Conservation (phyloP, 306 rosid species). For the Fagus crenata region DNA sequence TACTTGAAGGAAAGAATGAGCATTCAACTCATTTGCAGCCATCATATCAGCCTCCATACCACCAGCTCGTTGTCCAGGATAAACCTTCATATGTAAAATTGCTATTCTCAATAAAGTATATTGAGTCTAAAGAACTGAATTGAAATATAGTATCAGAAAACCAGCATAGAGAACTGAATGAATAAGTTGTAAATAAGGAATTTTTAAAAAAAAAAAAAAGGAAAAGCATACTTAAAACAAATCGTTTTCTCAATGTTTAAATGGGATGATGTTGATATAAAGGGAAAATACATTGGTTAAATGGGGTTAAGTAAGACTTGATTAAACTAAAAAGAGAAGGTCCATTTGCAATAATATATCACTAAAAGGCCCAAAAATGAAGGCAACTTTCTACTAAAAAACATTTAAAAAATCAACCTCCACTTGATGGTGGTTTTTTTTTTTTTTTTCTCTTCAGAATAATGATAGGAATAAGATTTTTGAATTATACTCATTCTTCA, state of each 20-base stretch:
- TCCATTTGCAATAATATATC: not conserved
- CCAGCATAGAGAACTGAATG: not conserved
- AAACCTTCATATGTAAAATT: slow-evolving; percentile 57
- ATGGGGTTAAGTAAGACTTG: not conserved
- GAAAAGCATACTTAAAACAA: not conserved
- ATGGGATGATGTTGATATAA: not conserved
- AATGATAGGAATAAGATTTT: not conserved
- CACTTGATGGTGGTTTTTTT: not conserved
- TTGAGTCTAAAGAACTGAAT: slow-evolving; percentile 5
- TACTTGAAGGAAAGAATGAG: slow-evolving; percentile 83
- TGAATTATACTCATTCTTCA: not conserved
- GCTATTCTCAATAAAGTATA: slow-evolving; percentile 15
- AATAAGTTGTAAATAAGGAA: not conserved
- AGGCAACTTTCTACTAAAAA: not conserved
- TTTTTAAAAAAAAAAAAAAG: not conserved
- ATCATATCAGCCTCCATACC: slow-evolving; percentile 91
- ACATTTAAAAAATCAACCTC: not conserved
- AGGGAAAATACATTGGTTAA: not conserved
- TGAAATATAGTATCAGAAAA: not conserved
- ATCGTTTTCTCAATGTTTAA: not conserved
- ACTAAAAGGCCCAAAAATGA: not conserved
- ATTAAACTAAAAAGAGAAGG: not conserved
- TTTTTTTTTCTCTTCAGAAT: not conserved
- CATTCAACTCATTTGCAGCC: slow-evolving; percentile 94
- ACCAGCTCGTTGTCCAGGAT: slow-evolving; percentile 82